These are phyloP conservation scores for Diversispora epigaea DNA, from an alignment of 192 early-diverging fungal species.

Conservation along the genomic window DNA sequence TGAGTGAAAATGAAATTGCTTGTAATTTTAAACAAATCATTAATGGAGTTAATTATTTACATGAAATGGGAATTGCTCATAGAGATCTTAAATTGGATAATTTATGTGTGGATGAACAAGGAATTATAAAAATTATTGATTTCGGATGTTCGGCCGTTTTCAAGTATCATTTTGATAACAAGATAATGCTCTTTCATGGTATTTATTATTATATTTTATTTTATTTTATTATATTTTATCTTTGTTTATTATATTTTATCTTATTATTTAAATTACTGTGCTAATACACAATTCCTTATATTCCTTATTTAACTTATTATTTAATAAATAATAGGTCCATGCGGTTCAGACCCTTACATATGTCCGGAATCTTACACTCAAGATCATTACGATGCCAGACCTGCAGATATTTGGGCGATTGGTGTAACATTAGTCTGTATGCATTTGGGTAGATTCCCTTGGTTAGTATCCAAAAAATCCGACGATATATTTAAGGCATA, in stretches of 20 bases:
- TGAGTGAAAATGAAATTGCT: constrained; percentile 76
- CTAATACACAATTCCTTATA: constrained; percentile 50
- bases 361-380: constrained; percentile 79
- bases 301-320: too few species aligned
- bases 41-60: constrained; percentile 82
- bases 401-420: constrained; percentile 85
- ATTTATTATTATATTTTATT: constrained; percentile 43
- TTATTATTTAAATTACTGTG: constrained; percentile 3
- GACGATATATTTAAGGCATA: constrained; percentile 59
- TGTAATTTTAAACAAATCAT: constrained; percentile 88
- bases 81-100: constrained; percentile 92
- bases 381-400: constrained; percentile 75
- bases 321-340: constrained; percentile 66
- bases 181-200: constrained; percentile 47
- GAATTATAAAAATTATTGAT: constrained; percentile 91
- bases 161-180: constrained; percentile 76
- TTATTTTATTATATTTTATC: constrained; percentile 47
- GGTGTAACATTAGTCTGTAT: constrained; percentile 87
- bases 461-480: constrained; percentile 55
- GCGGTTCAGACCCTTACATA: constrained; percentile 94
- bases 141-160: constrained; percentile 93
- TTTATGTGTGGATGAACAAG: constrained; percentile 70
- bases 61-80: constrained; percentile 89
- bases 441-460: constrained; percentile 68
- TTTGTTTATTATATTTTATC: background rate